Conservation (phyloP, 2,329 filamentous ascomycete species). For the Chaetomiaceae sp. region DNA sequence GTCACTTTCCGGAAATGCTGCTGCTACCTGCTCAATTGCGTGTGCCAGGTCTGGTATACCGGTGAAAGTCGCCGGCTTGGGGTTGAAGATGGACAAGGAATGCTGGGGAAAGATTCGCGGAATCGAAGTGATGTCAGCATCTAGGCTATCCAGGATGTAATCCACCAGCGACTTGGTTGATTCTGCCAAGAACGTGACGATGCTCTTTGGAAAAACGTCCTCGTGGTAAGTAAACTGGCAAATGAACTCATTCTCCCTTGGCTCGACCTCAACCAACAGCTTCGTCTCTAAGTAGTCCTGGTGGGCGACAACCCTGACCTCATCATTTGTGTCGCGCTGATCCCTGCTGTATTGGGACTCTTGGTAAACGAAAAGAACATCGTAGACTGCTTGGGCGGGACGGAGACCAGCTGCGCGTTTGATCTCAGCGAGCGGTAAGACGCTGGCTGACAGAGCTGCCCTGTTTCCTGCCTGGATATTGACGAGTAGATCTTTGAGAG, state of each 20-base stretch:
- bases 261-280: slow-evolving; percentile 70
- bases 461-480: slow-evolving; percentile 61
- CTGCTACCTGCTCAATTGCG: slow-evolving; percentile 50
- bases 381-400: slow-evolving; percentile 58
- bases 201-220: slow-evolving; percentile 43
- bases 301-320: slow-evolving; percentile 52
- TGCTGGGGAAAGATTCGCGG: slow-evolving; percentile 25
- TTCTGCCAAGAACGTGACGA: slow-evolving; percentile 50
- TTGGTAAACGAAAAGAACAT: slow-evolving; percentile 79
- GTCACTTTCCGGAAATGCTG: slow-evolving; percentile 41
- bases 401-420: slow-evolving; percentile 52
- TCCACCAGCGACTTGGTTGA: slow-evolving; percentile 54
- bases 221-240: slow-evolving; percentile 45
- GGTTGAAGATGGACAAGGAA: slow-evolving; percentile 46
- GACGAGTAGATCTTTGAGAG: slow-evolving; percentile 54
- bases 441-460: slow-evolving; percentile 56
- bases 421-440: slow-evolving; percentile 62
- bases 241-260: slow-evolving; percentile 37
- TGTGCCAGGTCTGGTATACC: slow-evolving; percentile 40
- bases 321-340: slow-evolving; percentile 16
- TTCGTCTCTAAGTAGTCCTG: slow-evolving; percentile 70
- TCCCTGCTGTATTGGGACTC: slow-evolving; percentile 51
- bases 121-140: slow-evolving; percentile 24
- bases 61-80: slow-evolving; percentile 28
- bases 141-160: slow-evolving; percentile 26